Conservation (phyloP, 108 stramenopile genomes). For the Conticribra weissflogii region DNA sequence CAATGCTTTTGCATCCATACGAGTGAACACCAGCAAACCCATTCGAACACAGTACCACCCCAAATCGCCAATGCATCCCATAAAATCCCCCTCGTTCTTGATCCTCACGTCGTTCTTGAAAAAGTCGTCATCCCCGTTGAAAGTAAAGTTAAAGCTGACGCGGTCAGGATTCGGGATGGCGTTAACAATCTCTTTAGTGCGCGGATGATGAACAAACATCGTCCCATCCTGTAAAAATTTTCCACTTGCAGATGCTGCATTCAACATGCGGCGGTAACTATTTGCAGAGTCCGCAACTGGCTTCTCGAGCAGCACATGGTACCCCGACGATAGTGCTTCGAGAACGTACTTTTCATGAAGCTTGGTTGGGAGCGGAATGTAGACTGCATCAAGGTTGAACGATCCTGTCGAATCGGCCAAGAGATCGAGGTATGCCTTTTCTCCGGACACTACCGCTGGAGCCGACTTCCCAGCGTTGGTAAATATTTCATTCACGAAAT, state of each 20-base stretch:
- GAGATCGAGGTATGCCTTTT: slow-evolving; percentile 29
- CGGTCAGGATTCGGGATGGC: slow-evolving; percentile 42
- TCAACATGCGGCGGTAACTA: slow-evolving; percentile 54
- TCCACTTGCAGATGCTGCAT: slow-evolving; percentile 47
- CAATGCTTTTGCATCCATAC: slow-evolving; percentile 21
- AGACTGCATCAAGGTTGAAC: slow-evolving; percentile 30
- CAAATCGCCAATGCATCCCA: slow-evolving; percentile 72
- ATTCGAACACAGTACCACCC: slow-evolving; percentile 64
- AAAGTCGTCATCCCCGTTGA: slow-evolving; percentile 53
- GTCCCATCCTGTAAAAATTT: slow-evolving; percentile 67
- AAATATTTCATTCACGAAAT: slow-evolving; percentile 27
- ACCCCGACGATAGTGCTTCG: slow-evolving; percentile 46
- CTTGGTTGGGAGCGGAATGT: slow-evolving; percentile 52
- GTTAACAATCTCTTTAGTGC: slow-evolving; percentile 56
- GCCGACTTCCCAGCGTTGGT: background rate
- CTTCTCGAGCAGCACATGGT: slow-evolving; percentile 75
- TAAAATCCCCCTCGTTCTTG: slow-evolving; percentile 49
- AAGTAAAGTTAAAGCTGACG: slow-evolving; percentile 53
- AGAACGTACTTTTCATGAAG: slow-evolving; percentile 45
- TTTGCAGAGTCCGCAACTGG: slow-evolving; percentile 56
- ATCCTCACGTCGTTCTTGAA: slow-evolving; percentile 52
- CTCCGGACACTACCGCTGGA: slow-evolving; percentile 17
- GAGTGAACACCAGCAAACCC: slow-evolving; percentile 54
- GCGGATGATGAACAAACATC: slow-evolving; percentile 71
- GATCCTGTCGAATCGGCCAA: background rate